A percentile compares a stretch with the other conserved stretches of the same genome.
Evolutionary conservation across 1,284 basidiomycete genomes (phyloP).

Genomic region (Taiwanofungus camphoratus): DNA sequence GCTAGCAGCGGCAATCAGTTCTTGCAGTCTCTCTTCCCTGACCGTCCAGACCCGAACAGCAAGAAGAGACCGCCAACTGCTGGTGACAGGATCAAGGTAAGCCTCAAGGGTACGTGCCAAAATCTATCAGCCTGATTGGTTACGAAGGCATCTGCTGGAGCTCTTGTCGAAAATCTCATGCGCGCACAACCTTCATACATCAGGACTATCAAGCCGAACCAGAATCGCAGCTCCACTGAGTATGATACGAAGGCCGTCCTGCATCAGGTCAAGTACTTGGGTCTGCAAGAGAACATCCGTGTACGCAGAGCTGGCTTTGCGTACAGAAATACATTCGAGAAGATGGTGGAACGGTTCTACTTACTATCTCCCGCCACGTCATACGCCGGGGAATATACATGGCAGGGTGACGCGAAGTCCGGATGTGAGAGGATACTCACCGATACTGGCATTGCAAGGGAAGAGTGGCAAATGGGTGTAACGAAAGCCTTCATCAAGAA

Average conservation of each 20-base stretch:
- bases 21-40: slow-evolving; percentile 88
- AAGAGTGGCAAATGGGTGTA: slow-evolving; percentile 99
- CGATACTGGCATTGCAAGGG: slow-evolving; percentile 92
- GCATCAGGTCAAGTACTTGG: slow-evolving; percentile 99
- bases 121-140: slow-evolving; percentile 7
- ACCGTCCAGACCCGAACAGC: slow-evolving; percentile 91
- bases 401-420: slow-evolving; percentile 86
- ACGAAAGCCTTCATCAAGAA: slow-evolving; percentile 99
- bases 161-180: slow-evolving; percentile 95
- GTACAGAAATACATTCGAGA: slow-evolving; percentile 96
- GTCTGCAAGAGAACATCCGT: slow-evolving; percentile 97
- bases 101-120: slow-evolving; percentile 10
- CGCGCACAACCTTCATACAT: slow-evolving; percentile 97
- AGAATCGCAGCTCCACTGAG: slow-evolving; percentile 89
- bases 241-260: slow-evolving; percentile 94
- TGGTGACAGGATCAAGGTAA: slow-evolving; percentile 94
- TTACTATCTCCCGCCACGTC: slow-evolving; percentile 92
- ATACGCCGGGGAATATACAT: slow-evolving; percentile 98
- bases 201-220: slow-evolving; percentile 98
- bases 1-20: slow-evolving; percentile 78
- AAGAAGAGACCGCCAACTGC: slow-evolving; percentile 99
- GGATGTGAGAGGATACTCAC: slow-evolving; percentile 92
- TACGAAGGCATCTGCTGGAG: slow-evolving; percentile 76
- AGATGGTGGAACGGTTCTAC: slow-evolving; percentile 98
- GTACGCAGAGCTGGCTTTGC: slow-evolving; percentile 97